Evolutionary conservation across 1,284 basidiomycete genomes (phyloP).

Genomic region (Flammula alnicola): DNA sequence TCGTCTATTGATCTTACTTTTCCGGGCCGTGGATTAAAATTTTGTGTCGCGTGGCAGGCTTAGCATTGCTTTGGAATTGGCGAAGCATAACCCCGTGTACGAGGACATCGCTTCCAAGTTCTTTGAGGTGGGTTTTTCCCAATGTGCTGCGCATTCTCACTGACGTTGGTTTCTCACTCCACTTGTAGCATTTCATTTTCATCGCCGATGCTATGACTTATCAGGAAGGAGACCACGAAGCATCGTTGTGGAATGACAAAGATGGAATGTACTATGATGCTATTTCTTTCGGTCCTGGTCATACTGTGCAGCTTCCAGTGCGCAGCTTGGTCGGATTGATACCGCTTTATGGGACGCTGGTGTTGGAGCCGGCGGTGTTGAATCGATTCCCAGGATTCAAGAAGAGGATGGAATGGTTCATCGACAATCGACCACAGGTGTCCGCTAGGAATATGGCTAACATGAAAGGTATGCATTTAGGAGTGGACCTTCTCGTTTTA

Average conservation of each 20-base stretch:
- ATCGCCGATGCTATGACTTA: constrained; percentile 99
- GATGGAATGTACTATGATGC: constrained; percentile 99
- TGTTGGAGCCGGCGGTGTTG: constrained; percentile 88
- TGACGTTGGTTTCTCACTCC: not conserved
- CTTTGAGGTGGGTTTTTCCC: constrained; percentile 71
- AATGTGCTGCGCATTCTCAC: not conserved
- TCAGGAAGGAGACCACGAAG: constrained; percentile 73
- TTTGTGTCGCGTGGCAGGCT: constrained; percentile 56
- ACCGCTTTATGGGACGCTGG: constrained; percentile 93
- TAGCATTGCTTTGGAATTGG: constrained; percentile 95
- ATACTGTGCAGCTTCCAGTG: constrained; percentile 89
- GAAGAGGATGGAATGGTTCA: constrained; percentile 98
- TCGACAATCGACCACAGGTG: constrained; percentile 89
- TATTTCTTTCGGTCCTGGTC: constrained; percentile 87
- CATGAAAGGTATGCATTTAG: constrained; percentile 77
- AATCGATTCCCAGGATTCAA: constrained; percentile 96
- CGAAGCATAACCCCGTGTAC: constrained; percentile 96
- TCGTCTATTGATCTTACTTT: constrained; percentile 5
- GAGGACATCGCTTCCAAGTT: constrained; percentile 99
- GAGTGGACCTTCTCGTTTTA: no score
- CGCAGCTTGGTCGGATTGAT: constrained; percentile 95
- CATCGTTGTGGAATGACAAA: constrained; percentile 93
- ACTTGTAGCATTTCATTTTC: constrained; percentile 86
- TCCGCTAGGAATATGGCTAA: constrained; percentile 95
- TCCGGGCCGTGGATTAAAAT: constrained; percentile 9